Evolutionary conservation across 106 monocot species (phyloP).

Genomic region (Dioscorea zingiberensis): DNA sequence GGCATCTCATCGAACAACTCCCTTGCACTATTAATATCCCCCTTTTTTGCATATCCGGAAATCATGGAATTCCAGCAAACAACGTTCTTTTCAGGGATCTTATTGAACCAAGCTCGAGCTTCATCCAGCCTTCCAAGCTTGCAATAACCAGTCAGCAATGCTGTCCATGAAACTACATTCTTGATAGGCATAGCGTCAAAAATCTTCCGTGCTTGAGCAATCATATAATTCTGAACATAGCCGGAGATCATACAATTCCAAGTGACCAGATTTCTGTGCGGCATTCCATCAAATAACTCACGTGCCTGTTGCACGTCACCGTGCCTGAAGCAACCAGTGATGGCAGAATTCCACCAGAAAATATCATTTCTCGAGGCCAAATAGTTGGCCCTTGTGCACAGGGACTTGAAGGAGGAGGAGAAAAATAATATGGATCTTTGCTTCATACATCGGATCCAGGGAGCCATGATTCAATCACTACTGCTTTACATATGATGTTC

Average conservation of each 20-base stretch:
- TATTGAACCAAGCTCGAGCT: slow-evolving; percentile 48
- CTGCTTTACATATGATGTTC: too few relatives aligned
- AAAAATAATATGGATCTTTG: not conserved
- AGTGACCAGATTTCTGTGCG: slow-evolving; percentile 41
- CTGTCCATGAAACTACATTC: slow-evolving; percentile 43
- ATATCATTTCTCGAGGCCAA: slow-evolving; percentile 9
- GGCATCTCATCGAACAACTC: slow-evolving; percentile 67
- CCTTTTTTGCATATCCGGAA: slow-evolving; percentile 33
- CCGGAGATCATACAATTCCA: slow-evolving; percentile 79
- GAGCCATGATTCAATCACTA: too few relatives aligned
- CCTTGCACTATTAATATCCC: slow-evolving; percentile 29
- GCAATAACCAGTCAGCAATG: slow-evolving; percentile 46
- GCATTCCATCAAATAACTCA: slow-evolving; percentile 49
- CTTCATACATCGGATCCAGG: not conserved
- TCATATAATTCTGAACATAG: slow-evolving; percentile 19
- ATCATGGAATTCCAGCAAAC: slow-evolving; percentile 77
- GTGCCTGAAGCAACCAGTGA: slow-evolving; percentile 30
- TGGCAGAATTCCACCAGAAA: slow-evolving; percentile 53
- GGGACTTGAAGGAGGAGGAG: not conserved
- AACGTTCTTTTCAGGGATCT: slow-evolving; percentile 54
- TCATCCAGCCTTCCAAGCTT: slow-evolving; percentile 34
- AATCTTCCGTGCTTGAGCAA: slow-evolving; percentile 23
- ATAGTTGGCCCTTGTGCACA: too few relatives aligned
- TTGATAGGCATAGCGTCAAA: slow-evolving; percentile 47
- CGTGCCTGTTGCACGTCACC: slow-evolving; percentile 35